Percentiles rank a stretch among this genome's conserved stretches.
Conservation (phyloP, 2,329 filamentous ascomycete species). For the Fusarium avenaceum region DNA sequence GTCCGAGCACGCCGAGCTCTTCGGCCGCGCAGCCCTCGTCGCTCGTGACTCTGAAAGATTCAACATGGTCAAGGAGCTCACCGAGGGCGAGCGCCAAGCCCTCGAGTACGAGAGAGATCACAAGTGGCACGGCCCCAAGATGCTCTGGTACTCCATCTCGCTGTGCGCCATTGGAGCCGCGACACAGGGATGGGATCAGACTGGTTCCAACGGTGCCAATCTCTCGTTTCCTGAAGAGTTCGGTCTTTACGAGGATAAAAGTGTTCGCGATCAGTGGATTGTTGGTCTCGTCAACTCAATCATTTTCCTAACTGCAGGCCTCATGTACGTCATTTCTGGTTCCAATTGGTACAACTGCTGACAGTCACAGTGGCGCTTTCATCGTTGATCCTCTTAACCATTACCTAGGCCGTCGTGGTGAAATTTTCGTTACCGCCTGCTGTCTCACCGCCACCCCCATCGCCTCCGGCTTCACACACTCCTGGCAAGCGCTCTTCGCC, state of each 20-base stretch:
- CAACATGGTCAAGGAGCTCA: conserved; percentile 48
- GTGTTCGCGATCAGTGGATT: conserved; percentile 60
- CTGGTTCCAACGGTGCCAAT: conserved; percentile 72
- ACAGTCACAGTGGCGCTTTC: conserved; percentile 37
- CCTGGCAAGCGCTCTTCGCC: conserved; percentile 75
- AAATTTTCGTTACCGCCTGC: conserved; percentile 73
- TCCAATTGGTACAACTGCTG: not conserved
- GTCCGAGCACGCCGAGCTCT: conserved; percentile 60
- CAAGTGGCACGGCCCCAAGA: conserved; percentile 67
- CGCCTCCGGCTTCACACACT: conserved; percentile 68
- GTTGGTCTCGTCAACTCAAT: conserved; percentile 54
- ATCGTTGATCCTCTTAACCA: conserved; percentile 70
- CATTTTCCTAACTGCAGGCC: conserved; percentile 62
- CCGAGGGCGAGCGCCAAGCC: conserved; percentile 54
- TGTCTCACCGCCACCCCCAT: conserved; percentile 52
- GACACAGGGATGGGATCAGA: conserved; percentile 74
- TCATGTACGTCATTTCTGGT: conserved; percentile 63
- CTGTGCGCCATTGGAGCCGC: conserved; percentile 69
- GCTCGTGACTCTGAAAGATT: conserved; percentile 51
- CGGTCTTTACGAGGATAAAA: conserved; percentile 50
- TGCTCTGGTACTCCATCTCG: conserved; percentile 61
- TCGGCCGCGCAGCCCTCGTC: conserved; percentile 56
- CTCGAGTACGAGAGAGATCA: conserved; percentile 65
- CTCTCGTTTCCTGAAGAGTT: conserved; percentile 67
- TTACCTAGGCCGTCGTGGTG: conserved; percentile 74